These are phyloP conservation scores for Calonectria multiphialidica DNA, from an alignment of 2,329 filamentous ascomycete species.

Conservation along the genomic window DNA sequence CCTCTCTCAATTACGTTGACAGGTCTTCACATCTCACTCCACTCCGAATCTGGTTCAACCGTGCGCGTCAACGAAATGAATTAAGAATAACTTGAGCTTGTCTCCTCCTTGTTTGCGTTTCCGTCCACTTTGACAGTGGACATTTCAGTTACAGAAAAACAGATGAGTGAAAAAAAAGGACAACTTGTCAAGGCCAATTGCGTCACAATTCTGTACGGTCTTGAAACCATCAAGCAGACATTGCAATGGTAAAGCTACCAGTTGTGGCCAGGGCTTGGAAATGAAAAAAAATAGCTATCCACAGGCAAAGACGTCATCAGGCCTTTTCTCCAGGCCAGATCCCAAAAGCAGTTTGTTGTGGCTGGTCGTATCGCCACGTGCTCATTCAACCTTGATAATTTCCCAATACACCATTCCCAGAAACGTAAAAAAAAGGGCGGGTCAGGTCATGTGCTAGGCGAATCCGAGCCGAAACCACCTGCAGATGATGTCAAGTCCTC, in stretches of 20 bases:
- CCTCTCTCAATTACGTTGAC: background rate
- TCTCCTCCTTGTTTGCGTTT: slow-evolving; percentile 18
- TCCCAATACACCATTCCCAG: slow-evolving; percentile 45
- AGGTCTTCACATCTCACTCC: background rate
- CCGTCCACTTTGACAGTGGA: slow-evolving; percentile 16
- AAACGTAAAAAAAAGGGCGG: slow-evolving; percentile 35
- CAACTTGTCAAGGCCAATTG: slow-evolving; percentile 28
- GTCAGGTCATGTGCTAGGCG: slow-evolving; percentile 39
- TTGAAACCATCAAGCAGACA: slow-evolving; percentile 39
- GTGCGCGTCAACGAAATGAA: background rate
- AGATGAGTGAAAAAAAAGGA: slow-evolving; percentile 25
- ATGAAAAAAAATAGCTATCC: slow-evolving; percentile 43
- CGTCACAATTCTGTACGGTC: slow-evolving; percentile 41
- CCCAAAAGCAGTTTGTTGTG: slow-evolving; percentile 44
- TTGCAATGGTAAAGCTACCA: slow-evolving; percentile 33
- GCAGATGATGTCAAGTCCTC: slow-evolving; percentile 31
- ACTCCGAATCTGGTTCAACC: background rate
- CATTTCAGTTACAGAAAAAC: slow-evolving; percentile 29
- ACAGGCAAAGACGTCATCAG: slow-evolving; percentile 45
- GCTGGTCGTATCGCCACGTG: slow-evolving; percentile 48
- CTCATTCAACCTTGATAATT: slow-evolving; percentile 45
- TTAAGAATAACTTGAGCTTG: slow-evolving; percentile 18
- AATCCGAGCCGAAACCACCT: slow-evolving; percentile 42
- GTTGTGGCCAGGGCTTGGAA: slow-evolving; percentile 43
- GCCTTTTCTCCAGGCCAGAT: slow-evolving; percentile 40